Base-by-base conservation (phyloP, 306 rosid species). In the Heteromeles arbutifolia region DNA sequence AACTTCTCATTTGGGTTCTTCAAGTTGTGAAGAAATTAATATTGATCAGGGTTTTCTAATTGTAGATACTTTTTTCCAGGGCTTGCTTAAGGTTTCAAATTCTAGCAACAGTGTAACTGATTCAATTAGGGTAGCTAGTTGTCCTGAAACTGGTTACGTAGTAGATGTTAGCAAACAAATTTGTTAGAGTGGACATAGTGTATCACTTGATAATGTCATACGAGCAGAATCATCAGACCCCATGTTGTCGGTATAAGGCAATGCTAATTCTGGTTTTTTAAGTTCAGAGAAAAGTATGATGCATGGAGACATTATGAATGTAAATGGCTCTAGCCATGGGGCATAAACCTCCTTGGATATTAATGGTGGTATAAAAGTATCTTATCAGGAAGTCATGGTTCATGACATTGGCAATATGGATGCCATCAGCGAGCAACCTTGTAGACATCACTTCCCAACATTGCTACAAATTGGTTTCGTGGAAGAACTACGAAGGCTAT, bases 81-180 rank as follows among this genome's bases (percentile, higher is more conserved):
- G 82, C 31, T 77, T 83, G 77, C 72, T 34, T 78, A 65, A 74
- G 17, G 21, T 74, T 56, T 58, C 80, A 73, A 69, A 77, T 67
- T 68, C 53, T 75, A 78, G 65, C 76, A 67, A 28, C 69, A 85
- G 66, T 70, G 69, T 78, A 63, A 43, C 67, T 70, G 71, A 82
- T 61, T 82, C 83, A 24, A 62, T 61, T 52, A 58, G 70, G 74
- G 82, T 32, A 81, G 75, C 78, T 72, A 56, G 82, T 65, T 37
- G 66, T 70, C 67, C 86, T 52, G 87, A 78, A 52, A 79, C 81
- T 82, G 83, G 24, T 69, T n/a, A 75, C 43, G 52, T 65, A 75
- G 87, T 70, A 74, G 79, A 74, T 77, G 82, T 45, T 72, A 78
- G 83, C 76, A 78, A 75, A 75, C 82, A 76, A 58, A 69, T 81